phyloP scores from a whole-genome alignment of 2,329 filamentous ascomycete species.

The Colletotrichum navitas region DNA sequence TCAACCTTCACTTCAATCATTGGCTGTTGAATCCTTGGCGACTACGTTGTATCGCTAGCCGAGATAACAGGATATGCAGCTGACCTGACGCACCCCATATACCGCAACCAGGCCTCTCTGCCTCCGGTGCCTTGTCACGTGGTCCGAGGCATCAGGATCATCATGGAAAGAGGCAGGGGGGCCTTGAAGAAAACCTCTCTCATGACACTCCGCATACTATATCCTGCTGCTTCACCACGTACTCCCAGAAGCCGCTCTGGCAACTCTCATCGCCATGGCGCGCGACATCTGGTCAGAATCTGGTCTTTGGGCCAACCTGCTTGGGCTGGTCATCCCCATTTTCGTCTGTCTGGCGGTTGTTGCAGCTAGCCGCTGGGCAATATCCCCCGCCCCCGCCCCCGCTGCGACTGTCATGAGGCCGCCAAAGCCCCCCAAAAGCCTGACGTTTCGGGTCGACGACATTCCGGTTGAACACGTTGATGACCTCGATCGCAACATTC shows the following conservation, averaged over 20 bases:
- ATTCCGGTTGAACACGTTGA: background rate
- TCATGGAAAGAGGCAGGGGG: background rate
- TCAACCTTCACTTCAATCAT: background rate
- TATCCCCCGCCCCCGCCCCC: background rate
- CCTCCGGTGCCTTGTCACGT: background rate
- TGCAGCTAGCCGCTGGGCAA: background rate
- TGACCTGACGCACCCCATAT: too few relatives aligned
- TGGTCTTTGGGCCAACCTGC: background rate
- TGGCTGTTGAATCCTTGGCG: background rate
- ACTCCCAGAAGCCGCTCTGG: background rate
- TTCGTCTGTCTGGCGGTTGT: background rate
- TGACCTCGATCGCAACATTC: background rate
- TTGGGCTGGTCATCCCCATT: background rate
- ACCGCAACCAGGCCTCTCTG: background rate
- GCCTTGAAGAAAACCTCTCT: background rate
- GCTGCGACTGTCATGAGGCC: background rate
- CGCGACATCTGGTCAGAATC: background rate
- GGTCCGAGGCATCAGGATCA: background rate
- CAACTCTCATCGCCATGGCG: background rate
- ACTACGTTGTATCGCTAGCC: too few relatives aligned
- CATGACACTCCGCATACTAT: too few relatives aligned
- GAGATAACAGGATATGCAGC: too few relatives aligned
- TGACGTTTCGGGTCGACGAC: background rate
- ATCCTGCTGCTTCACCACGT: too few relatives aligned
- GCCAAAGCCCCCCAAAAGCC: background rate